Evolutionary conservation across 2,329 filamentous ascomycete genomes (phyloP).

Genomic region (Colletotrichum viniferum): DNA sequence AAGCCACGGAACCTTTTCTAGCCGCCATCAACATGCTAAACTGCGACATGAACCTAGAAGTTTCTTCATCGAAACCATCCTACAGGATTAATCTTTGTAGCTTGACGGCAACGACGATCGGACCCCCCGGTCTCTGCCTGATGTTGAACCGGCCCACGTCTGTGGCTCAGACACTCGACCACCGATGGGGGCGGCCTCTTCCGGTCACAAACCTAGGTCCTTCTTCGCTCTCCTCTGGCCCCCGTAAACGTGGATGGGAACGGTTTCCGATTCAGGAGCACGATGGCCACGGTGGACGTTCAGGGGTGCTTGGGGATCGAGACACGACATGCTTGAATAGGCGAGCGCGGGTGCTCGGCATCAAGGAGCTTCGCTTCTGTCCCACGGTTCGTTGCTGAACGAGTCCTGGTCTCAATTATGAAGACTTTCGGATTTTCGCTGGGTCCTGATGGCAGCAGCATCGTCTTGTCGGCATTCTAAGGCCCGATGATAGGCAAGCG

Average conservation of each 20-base stretch:
- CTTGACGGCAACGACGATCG: not conserved
- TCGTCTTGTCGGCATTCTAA: not conserved
- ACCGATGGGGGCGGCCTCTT: not conserved
- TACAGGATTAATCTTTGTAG: not conserved
- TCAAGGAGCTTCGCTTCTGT: not conserved
- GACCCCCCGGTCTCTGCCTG: not conserved
- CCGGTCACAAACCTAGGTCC: not conserved
- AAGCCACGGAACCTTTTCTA: not conserved
- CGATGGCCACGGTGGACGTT: not conserved
- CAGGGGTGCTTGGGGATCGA: conserved; percentile 2
- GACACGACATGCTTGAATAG: conserved; percentile 6
- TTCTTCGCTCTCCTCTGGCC: not conserved
- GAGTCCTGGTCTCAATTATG: not conserved
- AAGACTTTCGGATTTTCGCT: not conserved
- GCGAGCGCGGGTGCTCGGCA: not conserved
- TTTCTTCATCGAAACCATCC: not conserved
- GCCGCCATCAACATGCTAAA: not conserved
- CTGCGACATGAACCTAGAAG: not conserved
- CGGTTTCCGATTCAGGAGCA: not conserved
- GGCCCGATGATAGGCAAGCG: not conserved
- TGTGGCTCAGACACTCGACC: conserved; percentile 2
- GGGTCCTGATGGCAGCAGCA: not conserved
- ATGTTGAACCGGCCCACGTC: conserved; percentile 1
- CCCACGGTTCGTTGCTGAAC: not conserved
- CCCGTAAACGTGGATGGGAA: not conserved